Conservation (phyloP, 2,329 filamentous ascomycete genomes). For the Penicillium psychrosexuale region DNA sequence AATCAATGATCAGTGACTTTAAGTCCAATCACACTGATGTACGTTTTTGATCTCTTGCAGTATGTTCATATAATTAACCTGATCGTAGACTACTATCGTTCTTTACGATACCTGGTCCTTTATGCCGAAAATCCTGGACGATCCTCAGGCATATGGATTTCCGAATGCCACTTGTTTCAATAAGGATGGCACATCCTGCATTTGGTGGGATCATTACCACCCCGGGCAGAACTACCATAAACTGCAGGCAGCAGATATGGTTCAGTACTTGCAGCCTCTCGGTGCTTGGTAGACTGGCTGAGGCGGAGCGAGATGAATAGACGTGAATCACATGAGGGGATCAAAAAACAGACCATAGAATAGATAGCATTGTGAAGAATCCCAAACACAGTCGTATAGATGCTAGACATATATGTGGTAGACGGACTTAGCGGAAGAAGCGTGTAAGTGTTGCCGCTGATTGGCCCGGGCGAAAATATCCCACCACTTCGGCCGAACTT, state of each 20-base stretch:
- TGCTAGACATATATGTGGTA: background rate
- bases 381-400: background rate
- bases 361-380: background rate
- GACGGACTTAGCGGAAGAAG: background rate
- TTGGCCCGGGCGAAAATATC: slow-evolving; percentile 1
- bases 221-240: slow-evolving; percentile 30
- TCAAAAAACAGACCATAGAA: background rate
- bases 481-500: slow-evolving; percentile 18
- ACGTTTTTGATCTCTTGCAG: background rate
- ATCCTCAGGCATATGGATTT: slow-evolving; percentile 27
- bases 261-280: background rate
- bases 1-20: slow-evolving; percentile 20
- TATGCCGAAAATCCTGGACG: slow-evolving; percentile 30
- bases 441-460: background rate
- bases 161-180: slow-evolving; percentile 29
- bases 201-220: slow-evolving; percentile 37
- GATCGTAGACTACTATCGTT: slow-evolving; percentile 21
- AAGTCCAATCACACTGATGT: slow-evolving; percentile 18
- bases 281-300: background rate
- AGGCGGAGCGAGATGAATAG: background rate
- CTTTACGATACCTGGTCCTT: slow-evolving; percentile 32
- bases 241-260: slow-evolving; percentile 29
- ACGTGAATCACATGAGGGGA: background rate
- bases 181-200: slow-evolving; percentile 26
- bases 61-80: background rate